Conservation (phyloP, 257 asterid genomes). For the Plectranthus barbatus region DNA sequence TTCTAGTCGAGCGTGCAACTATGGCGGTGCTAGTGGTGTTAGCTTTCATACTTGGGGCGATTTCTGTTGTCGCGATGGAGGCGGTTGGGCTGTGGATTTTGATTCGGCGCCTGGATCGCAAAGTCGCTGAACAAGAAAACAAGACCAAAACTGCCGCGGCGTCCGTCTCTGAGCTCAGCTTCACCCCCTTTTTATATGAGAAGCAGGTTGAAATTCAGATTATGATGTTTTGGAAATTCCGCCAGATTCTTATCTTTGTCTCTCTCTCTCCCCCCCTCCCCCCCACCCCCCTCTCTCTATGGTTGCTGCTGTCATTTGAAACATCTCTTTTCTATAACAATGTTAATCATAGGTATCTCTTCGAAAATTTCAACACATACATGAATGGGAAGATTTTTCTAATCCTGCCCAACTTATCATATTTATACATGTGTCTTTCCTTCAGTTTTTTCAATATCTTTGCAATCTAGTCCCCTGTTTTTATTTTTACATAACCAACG, state of each 20-base stretch:
- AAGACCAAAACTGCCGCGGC: slow-evolving; percentile 16
- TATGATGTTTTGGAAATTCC: neutral
- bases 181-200: slow-evolving; percentile 33
- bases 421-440: neutral
- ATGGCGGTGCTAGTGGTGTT: slow-evolving; percentile 41
- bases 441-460: neutral
- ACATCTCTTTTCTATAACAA: no score
- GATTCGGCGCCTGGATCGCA: slow-evolving; percentile 45
- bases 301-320: neutral
- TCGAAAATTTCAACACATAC: no score
- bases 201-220: slow-evolving; percentile 48
- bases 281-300: no score
- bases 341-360: neutral
- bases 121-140: slow-evolving; percentile 23
- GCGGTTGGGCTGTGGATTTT: slow-evolving; percentile 41
- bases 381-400: neutral
- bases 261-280: no score
- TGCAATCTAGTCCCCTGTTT: neutral
- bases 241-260: neutral
- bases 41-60: slow-evolving; percentile 62
- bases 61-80: slow-evolving; percentile 60
- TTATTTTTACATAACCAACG: neutral
- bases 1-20: slow-evolving; percentile 7
- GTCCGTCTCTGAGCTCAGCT: slow-evolving; percentile 20
- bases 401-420: slow-evolving; percentile 4